Percentiles rank a stretch among this genome's conserved stretches.
Evolutionary conservation across 1,284 basidiomycete species (phyloP).

Genomic region (Cryptococcus sp.): DNA sequence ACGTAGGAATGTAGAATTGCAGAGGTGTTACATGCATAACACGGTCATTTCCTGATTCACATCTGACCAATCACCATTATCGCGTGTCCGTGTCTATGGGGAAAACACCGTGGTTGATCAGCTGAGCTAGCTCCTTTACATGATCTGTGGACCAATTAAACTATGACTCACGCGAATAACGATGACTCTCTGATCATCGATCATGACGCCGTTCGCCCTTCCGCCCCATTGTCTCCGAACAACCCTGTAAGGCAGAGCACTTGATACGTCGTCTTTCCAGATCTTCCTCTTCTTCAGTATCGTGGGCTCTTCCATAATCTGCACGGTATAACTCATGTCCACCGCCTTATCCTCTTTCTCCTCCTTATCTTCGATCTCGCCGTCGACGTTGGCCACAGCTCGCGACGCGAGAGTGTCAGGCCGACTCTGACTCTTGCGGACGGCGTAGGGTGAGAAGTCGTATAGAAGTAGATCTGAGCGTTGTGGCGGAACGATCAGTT

Average conservation of each 20-base stretch:
- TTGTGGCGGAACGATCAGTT: slow-evolving; percentile 17
- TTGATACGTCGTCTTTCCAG: slow-evolving; percentile 35
- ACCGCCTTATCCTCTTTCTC: not conserved
- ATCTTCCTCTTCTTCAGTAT: slow-evolving; percentile 23
- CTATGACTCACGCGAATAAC: slow-evolving; percentile 34
- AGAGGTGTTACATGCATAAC: slow-evolving; percentile 32
- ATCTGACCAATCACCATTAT: slow-evolving; percentile 28
- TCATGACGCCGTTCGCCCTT: slow-evolving; percentile 46
- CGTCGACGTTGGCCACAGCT: not conserved
- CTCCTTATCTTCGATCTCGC: not conserved
- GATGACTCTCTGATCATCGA: slow-evolving; percentile 49
- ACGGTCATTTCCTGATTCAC: slow-evolving; percentile 41
- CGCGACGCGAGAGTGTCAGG: not conserved
- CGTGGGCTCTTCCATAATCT: slow-evolving; percentile 17
- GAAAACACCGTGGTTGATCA: not conserved
- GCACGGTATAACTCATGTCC: slow-evolving; percentile 7
- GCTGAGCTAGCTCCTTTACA: not conserved
- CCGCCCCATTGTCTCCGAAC: slow-evolving; percentile 25
- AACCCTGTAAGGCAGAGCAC: slow-evolving; percentile 33
- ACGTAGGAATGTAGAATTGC: too few species aligned
- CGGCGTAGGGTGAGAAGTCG: slow-evolving; percentile 43
- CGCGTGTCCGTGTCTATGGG: slow-evolving; percentile 18
- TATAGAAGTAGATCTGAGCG: slow-evolving; percentile 27
- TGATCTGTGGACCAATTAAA: not conserved
- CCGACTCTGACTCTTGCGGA: slow-evolving; percentile 7